Conservation (phyloP, 805 yeast genomes). For the Huiozyma naganishii region DNA sequence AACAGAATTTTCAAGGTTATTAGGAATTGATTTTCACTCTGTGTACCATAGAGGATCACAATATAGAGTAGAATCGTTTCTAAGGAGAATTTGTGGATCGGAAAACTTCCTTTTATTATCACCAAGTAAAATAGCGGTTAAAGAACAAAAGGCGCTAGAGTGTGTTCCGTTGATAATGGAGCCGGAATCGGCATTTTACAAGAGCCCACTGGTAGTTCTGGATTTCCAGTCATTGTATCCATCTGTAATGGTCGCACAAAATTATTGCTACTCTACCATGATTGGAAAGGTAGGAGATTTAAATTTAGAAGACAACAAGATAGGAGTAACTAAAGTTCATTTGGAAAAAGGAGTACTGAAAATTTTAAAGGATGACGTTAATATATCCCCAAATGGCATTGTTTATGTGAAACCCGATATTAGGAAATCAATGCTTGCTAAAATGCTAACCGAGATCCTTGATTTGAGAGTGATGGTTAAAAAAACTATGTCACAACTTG, state of each 20-base stretch:
- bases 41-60: slow-evolving; percentile 89
- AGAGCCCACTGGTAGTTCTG: slow-evolving; percentile 78
- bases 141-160: slow-evolving; percentile 74
- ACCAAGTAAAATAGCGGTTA: slow-evolving; percentile 73
- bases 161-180: slow-evolving; percentile 89
- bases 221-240: slow-evolving; percentile 95
- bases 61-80: slow-evolving; percentile 80
- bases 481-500: slow-evolving; percentile 50
- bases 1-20: slow-evolving; percentile 71
- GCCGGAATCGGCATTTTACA: slow-evolving; percentile 75
- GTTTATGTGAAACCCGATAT: slow-evolving; percentile 58
- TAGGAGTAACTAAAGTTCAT: slow-evolving; percentile 44
- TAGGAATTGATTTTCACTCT: slow-evolving; percentile 85
- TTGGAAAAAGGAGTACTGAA: slow-evolving; percentile 49
- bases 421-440: slow-evolving; percentile 64
- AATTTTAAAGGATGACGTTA: slow-evolving; percentile 42
- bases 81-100: slow-evolving; percentile 61
- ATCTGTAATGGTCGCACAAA: slow-evolving; percentile 82
- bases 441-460: slow-evolving; percentile 74
- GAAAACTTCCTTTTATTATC: slow-evolving; percentile 67
- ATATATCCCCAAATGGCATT: slow-evolving; percentile 78
- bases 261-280: slow-evolving; percentile 71
- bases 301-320: slow-evolving; percentile 32
- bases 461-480: slow-evolving; percentile 74
- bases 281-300: slow-evolving; percentile 52